Base-by-base conservation (phyloP, 1,284 basidiomycete genomes). In the Ustilago vetiveriae region DNA sequence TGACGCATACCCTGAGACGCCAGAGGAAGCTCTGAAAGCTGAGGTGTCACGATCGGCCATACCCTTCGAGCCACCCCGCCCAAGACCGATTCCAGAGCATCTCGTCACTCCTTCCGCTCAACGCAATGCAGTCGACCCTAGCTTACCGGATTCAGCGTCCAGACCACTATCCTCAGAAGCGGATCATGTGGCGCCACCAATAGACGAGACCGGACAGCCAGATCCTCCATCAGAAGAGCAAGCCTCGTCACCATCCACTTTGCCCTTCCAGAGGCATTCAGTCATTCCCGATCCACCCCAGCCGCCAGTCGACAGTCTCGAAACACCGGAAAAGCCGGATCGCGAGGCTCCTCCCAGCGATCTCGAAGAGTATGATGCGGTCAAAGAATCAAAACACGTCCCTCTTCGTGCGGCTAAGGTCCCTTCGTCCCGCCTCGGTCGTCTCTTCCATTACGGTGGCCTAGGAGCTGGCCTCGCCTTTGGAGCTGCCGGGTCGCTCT, bases 391-490 rank as follows among this genome's bases (percentile, higher is more conserved):
- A 11, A 68, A 73, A 43, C 42, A 56, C 6, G 55, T 66, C 4
- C 80, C 79, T 2, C 49, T 81, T 4, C 70, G 74, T 17, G 70
- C 80, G 10, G 69, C 79, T 29, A 76, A 75, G 26, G 79, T 82
- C 10, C 80, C 80, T 1, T 80, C 80, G 4, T 80, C 79, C 5
- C 79, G 80, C n/a, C 37, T 82, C 1, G 80, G 78, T 8, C 72
- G 80, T 9, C 52, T 80, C 13, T 66, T 82, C 26, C 80, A 82
- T 49, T 82, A 81, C 42, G 80, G 80, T 7, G 68, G 72, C 17
- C 72, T 82, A 0, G 80, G 79, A 16, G 79, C 78, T 1, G 80
- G 80, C 8, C 70, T 82, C 2, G 80, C 80, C 4, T 78, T 77
- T 47, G 78, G 79, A 10, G 75, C 78, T 8, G 78, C 79, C 2